Percentiles rank a stretch among this genome's conserved stretches.
phyloP scores from a whole-genome alignment of 2,329 filamentous ascomycete genomes.

The Sordariomycetes sp. region DNA sequence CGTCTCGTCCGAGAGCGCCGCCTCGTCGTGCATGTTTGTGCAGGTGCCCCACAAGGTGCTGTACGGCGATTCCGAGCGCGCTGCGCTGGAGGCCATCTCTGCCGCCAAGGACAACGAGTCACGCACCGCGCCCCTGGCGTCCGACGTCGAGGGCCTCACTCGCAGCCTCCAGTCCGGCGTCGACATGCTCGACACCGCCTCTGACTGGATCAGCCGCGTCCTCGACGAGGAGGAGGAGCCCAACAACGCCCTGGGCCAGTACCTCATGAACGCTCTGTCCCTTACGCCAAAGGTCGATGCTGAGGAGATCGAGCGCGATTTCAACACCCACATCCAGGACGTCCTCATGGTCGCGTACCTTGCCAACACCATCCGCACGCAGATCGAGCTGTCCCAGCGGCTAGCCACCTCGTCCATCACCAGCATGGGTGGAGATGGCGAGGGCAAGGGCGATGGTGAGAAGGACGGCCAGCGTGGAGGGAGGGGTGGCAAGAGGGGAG shows the following conservation, averaged over 20 bases:
- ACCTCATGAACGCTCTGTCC: conserved; percentile 85
- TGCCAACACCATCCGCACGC: conserved; percentile 95
- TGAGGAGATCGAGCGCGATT: conserved; percentile 87
- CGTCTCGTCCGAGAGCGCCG: conserved; percentile 86
- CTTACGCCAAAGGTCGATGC: conserved; percentile 91
- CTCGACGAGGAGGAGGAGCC: conserved; percentile 88
- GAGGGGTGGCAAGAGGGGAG: conserved; percentile 35
- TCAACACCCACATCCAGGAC: conserved; percentile 99
- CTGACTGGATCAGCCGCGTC: conserved; percentile 84
- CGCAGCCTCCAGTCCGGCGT: conserved; percentile 79
- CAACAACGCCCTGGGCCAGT: conserved; percentile 86
- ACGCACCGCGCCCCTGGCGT: conserved; percentile 61
- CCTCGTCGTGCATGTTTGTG: conserved; percentile 94
- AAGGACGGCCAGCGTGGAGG: conserved; percentile 30
- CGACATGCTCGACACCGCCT: conserved; percentile 81
- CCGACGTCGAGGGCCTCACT: conserved; percentile 84
- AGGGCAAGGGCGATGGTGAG: conserved; percentile 31
- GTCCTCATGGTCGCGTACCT: conserved; percentile 97
- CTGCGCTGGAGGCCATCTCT: conserved; percentile 69
- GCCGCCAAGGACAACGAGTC: conserved; percentile 71
- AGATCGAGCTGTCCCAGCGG: conserved; percentile 95
- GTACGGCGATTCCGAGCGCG: conserved; percentile 63
- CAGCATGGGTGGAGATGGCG: conserved; percentile 35
- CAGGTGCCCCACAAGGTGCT: conserved; percentile 92
- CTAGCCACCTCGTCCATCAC: conserved; percentile 68